Percentiles rank a stretch among this genome's conserved stretches.
Conservation (phyloP, 176 grass and related monocot species). For the Oryza meyeriana region DNA sequence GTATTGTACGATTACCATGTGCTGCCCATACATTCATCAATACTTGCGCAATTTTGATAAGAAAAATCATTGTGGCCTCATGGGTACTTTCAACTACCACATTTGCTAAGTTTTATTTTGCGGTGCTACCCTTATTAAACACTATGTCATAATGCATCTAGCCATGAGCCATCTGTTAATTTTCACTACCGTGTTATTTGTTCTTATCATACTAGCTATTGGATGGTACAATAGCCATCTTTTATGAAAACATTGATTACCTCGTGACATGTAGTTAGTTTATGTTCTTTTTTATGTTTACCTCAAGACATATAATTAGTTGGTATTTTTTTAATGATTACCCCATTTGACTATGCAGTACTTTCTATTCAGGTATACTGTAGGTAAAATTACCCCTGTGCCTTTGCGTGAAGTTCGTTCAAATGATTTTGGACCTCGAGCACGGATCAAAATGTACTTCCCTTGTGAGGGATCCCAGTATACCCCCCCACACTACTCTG, state of each 20-base stretch:
- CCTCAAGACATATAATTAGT: neutral
- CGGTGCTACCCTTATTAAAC: neutral
- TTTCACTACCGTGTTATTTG: neutral
- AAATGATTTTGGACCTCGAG: conserved; percentile 92
- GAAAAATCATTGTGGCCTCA: conserved; percentile 7
- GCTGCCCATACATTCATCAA: neutral
- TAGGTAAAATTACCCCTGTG: conserved; percentile 96
- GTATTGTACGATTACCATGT: neutral
- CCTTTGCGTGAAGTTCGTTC: conserved; percentile 95
- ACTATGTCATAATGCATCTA: neutral
- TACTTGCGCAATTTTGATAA: neutral
- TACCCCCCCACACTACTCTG: conserved; percentile 88
- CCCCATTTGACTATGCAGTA: neutral
- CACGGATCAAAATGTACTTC: conserved; percentile 90
- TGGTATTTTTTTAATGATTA: neutral
- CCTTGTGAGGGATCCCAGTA: conserved; percentile 87
- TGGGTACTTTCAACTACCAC: neutral
- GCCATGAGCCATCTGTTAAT: neutral
- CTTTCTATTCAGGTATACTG: conserved; percentile 75
- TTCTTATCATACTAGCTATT: conserved; percentile 3
- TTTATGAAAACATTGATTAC: conserved; percentile 1
- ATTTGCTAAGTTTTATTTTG: conserved; percentile 14
- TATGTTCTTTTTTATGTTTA: neutral
- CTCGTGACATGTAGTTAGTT: neutral
- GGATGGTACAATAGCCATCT: neutral